Evolutionary conservation across 768 basidiomycete genomes (phyloP), one percentile per base, ranked within the genome.

Genomic region (Mycena leptocephala): DNA sequence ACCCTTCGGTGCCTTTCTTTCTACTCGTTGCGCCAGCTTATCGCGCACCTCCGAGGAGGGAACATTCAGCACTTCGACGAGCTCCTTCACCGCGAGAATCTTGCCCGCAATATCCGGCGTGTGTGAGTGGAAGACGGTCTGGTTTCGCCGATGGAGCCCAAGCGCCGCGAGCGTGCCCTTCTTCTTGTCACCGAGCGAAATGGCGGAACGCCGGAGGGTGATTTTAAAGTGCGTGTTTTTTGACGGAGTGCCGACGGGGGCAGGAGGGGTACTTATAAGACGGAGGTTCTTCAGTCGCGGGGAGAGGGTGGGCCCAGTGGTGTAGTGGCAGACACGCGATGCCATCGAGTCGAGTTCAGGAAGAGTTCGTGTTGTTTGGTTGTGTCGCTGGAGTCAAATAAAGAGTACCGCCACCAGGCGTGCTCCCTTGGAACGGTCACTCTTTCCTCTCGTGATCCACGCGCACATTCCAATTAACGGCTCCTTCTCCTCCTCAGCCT

Each of bases 1-100:
- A 18, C 95, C 96, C 56, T 93, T 87, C 14, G 89, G 84, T 13
- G 95, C 90, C 83, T 89, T 92, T 80, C 95, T 87, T 76, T 94
- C 93, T 79, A 84, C 83, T 78, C 92, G 88, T 87, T 94, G 93
- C 85, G 95, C 89, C 76, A 90, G 86, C 82, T 92, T 92, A n/a
- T 92, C 93, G 85, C 89, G 89, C 30, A 96, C 95, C 70, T 89
- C 86, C 39, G 89, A 87, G 30, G 87, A 86, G 0, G 93, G 91
- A 20, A 98, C 96, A 81, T 97, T 98, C 83, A 93, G 90, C 53
- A 99, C 97, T 81, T 95, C 90, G 13, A 98, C 91, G 55, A 99
- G 87, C 85, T 99, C 97, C 88, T 98, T 99, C 71, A 98, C 92
- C 28, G 86, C 85, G 61, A 99, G 87, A 63, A 98, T 97, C 84